These are phyloP conservation scores for Cicer judaicum DNA, from an alignment of 306 rosid genomes.

Conservation along the genomic window DNA sequence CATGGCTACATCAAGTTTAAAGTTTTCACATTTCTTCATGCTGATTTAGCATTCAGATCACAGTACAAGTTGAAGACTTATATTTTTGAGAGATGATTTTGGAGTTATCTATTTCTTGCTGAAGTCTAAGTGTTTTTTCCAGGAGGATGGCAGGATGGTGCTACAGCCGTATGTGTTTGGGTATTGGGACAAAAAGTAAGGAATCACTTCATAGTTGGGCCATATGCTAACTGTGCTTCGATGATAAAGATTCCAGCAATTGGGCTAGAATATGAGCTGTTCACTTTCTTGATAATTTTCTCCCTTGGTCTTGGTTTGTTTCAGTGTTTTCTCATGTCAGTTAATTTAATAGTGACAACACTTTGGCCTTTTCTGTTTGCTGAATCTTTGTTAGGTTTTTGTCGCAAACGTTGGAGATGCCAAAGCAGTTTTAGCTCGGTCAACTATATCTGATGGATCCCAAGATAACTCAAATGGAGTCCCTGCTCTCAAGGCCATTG, in stretches of 20 bases:
- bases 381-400: constrained; percentile 62
- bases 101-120: constrained; percentile 44
- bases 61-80: constrained; percentile 2
- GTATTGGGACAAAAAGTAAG: constrained; percentile 75
- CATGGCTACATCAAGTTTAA: constrained; percentile 11
- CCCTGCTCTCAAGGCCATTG: constrained; percentile 72
- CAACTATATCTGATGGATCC: constrained; percentile 55
- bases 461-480: constrained; percentile 54
- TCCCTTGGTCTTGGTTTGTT: constrained; percentile 33
- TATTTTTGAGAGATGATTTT: constrained; percentile 37
- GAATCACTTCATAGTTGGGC: neutral
- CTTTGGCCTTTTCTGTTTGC: constrained; percentile 29
- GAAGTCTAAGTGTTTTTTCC: constrained; percentile 40
- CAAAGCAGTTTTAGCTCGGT: constrained; percentile 88
- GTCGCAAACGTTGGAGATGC: constrained; percentile 91
- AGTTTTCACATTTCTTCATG: constrained; percentile 13
- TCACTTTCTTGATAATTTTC: constrained; percentile 6
- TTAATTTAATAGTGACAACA: neutral
- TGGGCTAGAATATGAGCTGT: constrained; percentile 3
- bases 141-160: constrained; percentile 98
- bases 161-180: constrained; percentile 92
- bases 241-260: constrained; percentile 12
- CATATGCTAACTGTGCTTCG: constrained; percentile 1
- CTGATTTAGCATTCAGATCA: neutral
- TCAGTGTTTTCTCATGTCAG: neutral